These are phyloP conservation scores for Mollisia scopiformis DNA, from an alignment of 2,329 filamentous ascomycete genomes.

Conservation along the genomic window DNA sequence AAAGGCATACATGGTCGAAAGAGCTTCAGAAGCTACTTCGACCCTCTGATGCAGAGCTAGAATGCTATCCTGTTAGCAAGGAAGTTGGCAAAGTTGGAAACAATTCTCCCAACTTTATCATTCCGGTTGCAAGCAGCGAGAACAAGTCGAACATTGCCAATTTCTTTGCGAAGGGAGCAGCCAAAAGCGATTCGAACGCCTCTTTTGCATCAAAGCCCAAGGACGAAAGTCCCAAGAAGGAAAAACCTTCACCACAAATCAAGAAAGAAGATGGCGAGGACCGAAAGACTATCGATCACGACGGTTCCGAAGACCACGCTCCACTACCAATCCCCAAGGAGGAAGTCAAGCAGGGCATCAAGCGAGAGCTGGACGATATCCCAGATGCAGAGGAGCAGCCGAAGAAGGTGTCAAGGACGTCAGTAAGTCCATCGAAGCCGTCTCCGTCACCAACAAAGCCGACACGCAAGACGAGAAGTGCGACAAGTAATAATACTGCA, in stretches of 20 bases:
- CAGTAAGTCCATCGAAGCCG: constrained; percentile 26
- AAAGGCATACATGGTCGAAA: constrained; percentile 70
- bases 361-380: constrained; percentile 32
- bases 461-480: constrained; percentile 33
- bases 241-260: constrained; percentile 17
- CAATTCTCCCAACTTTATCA: constrained; percentile 79
- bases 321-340: constrained; percentile 30
- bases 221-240: constrained; percentile 8
- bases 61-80: constrained; percentile 83
- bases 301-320: constrained; percentile 32
- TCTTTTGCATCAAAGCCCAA: background rate
- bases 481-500: constrained; percentile 36
- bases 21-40: constrained; percentile 80
- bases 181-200: constrained; percentile 20
- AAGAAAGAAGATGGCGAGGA: constrained; percentile 30
- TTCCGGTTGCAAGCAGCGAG: constrained; percentile 81
- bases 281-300: constrained; percentile 30
- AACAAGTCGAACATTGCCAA: constrained; percentile 95
- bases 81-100: constrained; percentile 96
- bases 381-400: constrained; percentile 27
- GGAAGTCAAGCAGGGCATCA: constrained; percentile 29
- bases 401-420: constrained; percentile 31
- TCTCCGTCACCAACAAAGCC: constrained; percentile 21
- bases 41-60: constrained; percentile 78
- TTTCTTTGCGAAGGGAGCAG: constrained; percentile 71